Base-by-base conservation (phyloP, 2,329 filamentous ascomycete genomes). In the Stachybotrys echinatus region DNA sequence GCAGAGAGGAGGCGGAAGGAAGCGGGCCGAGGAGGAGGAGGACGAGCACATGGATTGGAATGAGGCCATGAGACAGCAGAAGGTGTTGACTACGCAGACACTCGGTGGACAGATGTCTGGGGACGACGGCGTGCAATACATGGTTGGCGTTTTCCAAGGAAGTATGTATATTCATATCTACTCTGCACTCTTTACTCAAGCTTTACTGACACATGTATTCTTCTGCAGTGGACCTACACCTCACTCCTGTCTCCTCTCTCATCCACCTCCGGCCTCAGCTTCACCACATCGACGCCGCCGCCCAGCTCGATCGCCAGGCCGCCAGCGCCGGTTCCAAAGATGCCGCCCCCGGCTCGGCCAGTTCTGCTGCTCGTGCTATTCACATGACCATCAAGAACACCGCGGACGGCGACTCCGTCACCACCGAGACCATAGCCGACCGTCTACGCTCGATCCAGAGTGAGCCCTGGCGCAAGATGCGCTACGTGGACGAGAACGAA, bases 181-280 rank as follows among this genome's bases (percentile, higher is more conserved):
- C 34, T 34, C 19, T 18, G 51, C 8, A 18, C 22, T 23, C 18
- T 34, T 14, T 14, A 34, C 27, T 10, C 27, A 14, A 34, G 27
- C 27, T 34, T 34, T 18, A 49, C 55, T 64, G 53, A 65, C 55
- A 49, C 46, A 47, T 12, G 17, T 23, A 20, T 23, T 3, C 8
- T 14, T n/a, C 3, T 6, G 17, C 55, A 92, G 89, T 89, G 59
- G 84, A 95, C 63, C 75, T 96, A 10, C 90, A 96, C 70, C 82
- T 97, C 38, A 95, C 90, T 1, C 88, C 88, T 21, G 81, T 95
- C 43, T 84, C 86, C 39, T 87, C 89, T 2, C 82, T 96, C 42
- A 88, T 95, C 40, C 89, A 95, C 64, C 83, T 99, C 62, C 88
- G 92, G 4, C 91, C 94, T 0, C 89, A 96, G 62, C 87, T 95